phyloP scores from a whole-genome alignment of 2,329 filamentous ascomycete genomes.

The Sporothrix pallida region DNA sequence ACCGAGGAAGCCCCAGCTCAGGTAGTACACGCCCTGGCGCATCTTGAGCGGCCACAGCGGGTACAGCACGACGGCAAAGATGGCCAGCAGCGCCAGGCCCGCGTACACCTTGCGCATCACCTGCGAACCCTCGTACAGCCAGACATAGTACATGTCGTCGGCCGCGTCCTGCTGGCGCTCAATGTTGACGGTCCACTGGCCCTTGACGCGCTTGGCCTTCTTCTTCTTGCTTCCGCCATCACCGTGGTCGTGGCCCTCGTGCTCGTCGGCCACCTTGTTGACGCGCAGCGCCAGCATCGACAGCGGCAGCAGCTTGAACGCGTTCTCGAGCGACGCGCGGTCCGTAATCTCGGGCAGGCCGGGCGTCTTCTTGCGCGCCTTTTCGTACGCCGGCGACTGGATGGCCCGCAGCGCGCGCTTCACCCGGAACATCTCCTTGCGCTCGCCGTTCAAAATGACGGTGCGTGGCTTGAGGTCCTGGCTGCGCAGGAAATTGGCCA shows the following conservation, averaged over 20 bases:
- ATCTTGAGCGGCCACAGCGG: constrained; percentile 93
- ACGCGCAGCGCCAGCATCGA: constrained; percentile 93
- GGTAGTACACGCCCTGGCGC: constrained; percentile 93
- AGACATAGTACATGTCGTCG: constrained; percentile 93
- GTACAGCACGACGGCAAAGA: constrained; percentile 92
- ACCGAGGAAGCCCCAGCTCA: constrained; percentile 91
- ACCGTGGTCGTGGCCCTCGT: constrained; percentile 72
- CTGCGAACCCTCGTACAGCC: constrained; percentile 94
- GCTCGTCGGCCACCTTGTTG: constrained; percentile 73
- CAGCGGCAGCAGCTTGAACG: constrained; percentile 92
- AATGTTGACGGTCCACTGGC: constrained; percentile 92
- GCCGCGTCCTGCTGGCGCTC: constrained; percentile 91
- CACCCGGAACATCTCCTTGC: constrained; percentile 98
- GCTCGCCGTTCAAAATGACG: constrained; percentile 91
- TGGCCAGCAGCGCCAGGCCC: constrained; percentile 76
- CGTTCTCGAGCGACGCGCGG: constrained; percentile 82
- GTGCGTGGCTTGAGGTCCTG: constrained; percentile 90
- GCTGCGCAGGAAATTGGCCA: constrained; percentile 83
- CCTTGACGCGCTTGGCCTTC: constrained; percentile 88
- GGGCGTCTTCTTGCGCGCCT: constrained; percentile 87
- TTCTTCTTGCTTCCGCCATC: constrained; percentile 53
- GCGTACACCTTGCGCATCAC: constrained; percentile 94
- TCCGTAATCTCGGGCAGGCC: constrained; percentile 87
- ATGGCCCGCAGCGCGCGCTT: constrained; percentile 94
- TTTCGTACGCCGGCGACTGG: constrained; percentile 85